Conservation (phyloP, 2,329 filamentous ascomycete species). For the Falciphora oryzae region DNA sequence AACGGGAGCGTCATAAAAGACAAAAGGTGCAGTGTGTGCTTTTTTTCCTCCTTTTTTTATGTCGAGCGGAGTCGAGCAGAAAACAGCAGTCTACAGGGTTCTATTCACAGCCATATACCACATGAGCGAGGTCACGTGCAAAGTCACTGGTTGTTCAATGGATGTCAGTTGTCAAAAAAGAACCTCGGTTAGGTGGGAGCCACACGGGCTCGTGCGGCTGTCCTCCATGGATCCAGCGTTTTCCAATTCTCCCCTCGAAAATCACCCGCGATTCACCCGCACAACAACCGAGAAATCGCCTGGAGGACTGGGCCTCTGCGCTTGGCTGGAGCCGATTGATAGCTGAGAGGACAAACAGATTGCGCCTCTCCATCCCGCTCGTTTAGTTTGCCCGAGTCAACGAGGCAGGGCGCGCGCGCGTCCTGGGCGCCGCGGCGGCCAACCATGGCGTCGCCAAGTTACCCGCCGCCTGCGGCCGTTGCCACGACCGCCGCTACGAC, state of each 20-base stretch:
- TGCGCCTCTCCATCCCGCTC: background rate
- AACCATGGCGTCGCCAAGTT: slow-evolving; percentile 1
- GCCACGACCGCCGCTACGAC: background rate
- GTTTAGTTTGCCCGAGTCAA: too few species aligned
- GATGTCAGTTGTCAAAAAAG: background rate
- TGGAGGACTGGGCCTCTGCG: background rate
- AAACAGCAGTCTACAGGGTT: too few species aligned
- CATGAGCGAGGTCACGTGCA: too few species aligned
- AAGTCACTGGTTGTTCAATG: too few species aligned
- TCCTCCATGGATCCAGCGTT: background rate
- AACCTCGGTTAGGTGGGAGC: background rate
- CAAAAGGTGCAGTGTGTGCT: too few species aligned
- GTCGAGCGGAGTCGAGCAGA: too few species aligned
- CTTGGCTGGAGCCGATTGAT: background rate
- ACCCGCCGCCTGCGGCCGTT: background rate
- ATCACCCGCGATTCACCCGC: slow-evolving; percentile 9
- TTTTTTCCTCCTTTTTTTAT: too few species aligned
- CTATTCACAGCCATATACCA: too few species aligned
- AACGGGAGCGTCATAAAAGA: too few species aligned
- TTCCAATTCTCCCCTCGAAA: background rate
- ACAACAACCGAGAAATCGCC: slow-evolving; percentile 9
- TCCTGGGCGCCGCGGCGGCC: slow-evolving; percentile 3
- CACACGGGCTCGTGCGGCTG: too few species aligned
- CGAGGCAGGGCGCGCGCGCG: background rate
- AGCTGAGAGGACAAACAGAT: background rate